These are phyloP conservation scores for Parietichytrium sp. DNA, from an alignment of 108 stramenopile genomes.

Conservation along the genomic window DNA sequence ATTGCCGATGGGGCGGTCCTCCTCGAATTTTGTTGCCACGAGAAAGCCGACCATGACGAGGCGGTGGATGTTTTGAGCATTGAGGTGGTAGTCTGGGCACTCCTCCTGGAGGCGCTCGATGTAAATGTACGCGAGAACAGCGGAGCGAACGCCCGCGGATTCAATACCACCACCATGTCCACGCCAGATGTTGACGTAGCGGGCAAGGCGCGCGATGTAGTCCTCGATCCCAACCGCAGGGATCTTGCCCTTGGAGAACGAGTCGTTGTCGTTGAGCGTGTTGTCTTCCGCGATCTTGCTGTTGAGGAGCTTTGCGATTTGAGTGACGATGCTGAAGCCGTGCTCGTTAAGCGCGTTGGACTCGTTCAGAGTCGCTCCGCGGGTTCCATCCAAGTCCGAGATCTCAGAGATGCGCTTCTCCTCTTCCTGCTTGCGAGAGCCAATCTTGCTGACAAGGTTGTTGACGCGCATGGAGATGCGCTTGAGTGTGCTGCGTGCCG, in stretches of 20 bases:
- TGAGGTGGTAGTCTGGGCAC: not conserved
- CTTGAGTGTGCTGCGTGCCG: too few relatives aligned
- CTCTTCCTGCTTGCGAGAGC: too few relatives aligned
- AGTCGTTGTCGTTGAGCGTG: not conserved
- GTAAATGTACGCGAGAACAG: not conserved
- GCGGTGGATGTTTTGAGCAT: not conserved
- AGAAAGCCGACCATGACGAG: slow-evolving; percentile 31
- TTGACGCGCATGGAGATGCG: too few relatives aligned
- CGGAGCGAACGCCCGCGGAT: slow-evolving; percentile 15
- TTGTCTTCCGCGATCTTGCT: not conserved
- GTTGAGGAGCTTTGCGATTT: not conserved
- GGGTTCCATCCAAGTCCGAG: slow-evolving; percentile 18
- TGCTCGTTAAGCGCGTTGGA: slow-evolving; percentile 36
- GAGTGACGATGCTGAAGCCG: not conserved
- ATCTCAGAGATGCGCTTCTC: too few relatives aligned
- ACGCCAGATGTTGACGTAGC: slow-evolving; percentile 35
- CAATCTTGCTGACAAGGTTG: too few relatives aligned
- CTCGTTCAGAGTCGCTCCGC: slow-evolving; percentile 1
- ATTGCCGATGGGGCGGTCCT: slow-evolving; percentile 19
- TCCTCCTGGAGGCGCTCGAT: slow-evolving; percentile 6
- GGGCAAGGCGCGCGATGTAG: slow-evolving; percentile 9
- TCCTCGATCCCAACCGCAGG: slow-evolving; percentile 16
- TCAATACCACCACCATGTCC: not conserved
- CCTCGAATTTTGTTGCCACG: slow-evolving; percentile 9
- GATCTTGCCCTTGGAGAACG: slow-evolving; percentile 35